These are phyloP conservation scores for Dictyostelium brefeldianum DNA, from an alignment of 78 protist genomes.

Conservation along the genomic window DNA sequence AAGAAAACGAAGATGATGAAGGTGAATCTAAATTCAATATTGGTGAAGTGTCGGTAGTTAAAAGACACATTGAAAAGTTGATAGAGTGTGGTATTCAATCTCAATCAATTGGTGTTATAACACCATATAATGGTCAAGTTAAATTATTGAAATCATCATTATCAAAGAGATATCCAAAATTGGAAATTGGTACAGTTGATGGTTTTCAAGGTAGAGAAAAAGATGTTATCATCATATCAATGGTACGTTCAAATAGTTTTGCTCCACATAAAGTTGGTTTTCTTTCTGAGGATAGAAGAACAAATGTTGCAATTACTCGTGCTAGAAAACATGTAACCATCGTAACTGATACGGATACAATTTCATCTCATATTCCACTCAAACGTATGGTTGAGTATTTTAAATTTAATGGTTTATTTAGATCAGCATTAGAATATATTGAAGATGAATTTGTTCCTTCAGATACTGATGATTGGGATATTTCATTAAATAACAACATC, in stretches of 20 bases:
- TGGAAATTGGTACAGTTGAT: conserved; percentile 96
- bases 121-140: conserved; percentile 95
- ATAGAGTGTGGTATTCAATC: conserved; percentile 56
- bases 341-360: conserved; percentile 75
- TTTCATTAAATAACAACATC: background rate
- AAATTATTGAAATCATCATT: conserved; percentile 25
- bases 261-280: conserved; percentile 87
- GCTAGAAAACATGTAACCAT: conserved; percentile 86
- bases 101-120: conserved; percentile 88
- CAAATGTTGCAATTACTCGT: conserved; percentile 95
- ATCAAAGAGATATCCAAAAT: background rate
- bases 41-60: conserved; percentile 87
- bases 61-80: conserved; percentile 63
- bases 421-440: conserved; percentile 55
- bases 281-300: conserved; percentile 74
- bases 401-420: conserved; percentile 31
- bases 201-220: conserved; percentile 97
- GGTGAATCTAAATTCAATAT: conserved; percentile 78
- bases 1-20: conserved; percentile 71
- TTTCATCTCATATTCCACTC: conserved; percentile 70
- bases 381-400: conserved; percentile 65
- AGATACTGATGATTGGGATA: conserved; percentile 57
- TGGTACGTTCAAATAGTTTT: conserved; percentile 75
- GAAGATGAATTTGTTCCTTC: conserved; percentile 20
- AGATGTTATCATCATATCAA: conserved; percentile 91